phyloP scores from a whole-genome alignment of 1,284 basidiomycete genomes.

The Ustilago shanxiensis region DNA sequence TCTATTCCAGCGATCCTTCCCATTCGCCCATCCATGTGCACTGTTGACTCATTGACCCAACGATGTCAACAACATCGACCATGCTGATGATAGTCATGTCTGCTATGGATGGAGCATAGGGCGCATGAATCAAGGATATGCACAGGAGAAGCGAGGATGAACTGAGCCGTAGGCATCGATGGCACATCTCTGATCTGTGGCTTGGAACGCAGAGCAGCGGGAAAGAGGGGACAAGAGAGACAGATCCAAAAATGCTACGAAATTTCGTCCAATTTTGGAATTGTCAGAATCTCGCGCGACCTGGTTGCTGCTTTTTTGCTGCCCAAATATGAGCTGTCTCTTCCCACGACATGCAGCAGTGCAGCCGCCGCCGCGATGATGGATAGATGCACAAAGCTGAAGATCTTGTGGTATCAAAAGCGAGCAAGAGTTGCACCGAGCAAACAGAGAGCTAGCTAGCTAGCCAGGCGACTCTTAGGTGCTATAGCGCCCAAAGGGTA shows the following conservation, averaged over 20 bases:
- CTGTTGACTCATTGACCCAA: neutral
- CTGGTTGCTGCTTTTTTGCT: neutral
- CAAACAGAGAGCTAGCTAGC: neutral
- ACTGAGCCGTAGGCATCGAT: constrained; percentile 1
- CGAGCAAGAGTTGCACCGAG: neutral
- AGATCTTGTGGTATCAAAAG: neutral
- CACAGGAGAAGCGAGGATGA: neutral
- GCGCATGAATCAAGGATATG: neutral
- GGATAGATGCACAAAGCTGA: neutral
- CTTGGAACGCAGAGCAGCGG: constrained; percentile 9
- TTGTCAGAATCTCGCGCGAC: neutral
- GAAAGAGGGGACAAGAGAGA: neutral
- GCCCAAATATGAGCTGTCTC: constrained; percentile 20
- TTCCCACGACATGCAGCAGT: constrained; percentile 22
- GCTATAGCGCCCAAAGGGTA: neutral
- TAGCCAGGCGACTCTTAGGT: neutral
- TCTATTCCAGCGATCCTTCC: neutral
- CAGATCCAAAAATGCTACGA: constrained; percentile 7
- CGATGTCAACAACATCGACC: neutral
- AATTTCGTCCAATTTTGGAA: neutral
- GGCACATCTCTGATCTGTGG: neutral
- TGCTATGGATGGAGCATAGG: neutral
- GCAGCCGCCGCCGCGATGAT: constrained; percentile 8
- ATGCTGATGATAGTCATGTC: neutral
- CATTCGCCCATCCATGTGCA: neutral